Evolutionary conservation across 1,139 yeast species (phyloP).

Genomic region (Suhomyces atakaporum): DNA sequence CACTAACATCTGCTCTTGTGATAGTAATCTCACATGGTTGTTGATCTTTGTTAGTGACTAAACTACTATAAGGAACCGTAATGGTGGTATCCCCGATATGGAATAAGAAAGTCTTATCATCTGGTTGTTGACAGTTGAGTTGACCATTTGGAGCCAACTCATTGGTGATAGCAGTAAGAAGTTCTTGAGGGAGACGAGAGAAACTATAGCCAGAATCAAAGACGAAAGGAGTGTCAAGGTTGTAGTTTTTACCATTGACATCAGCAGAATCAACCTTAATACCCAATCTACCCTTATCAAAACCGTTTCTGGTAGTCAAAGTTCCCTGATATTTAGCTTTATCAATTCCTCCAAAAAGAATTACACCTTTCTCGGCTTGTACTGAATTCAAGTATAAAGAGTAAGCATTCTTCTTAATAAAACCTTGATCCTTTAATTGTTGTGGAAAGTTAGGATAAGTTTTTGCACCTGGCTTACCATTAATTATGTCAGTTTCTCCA

Average conservation of each 20-base stretch:
- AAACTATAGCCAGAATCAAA: slow-evolving; percentile 9
- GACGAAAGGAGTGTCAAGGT: not conserved
- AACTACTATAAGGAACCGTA: slow-evolving; percentile 5
- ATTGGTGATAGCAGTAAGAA: not conserved
- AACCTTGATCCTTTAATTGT: slow-evolving; percentile 24
- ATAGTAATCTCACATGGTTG: not conserved
- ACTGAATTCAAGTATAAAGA: slow-evolving; percentile 24
- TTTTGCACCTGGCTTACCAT: not conserved
- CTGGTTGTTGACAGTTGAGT: slow-evolving; percentile 4
- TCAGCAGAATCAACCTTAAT: slow-evolving; percentile 2
- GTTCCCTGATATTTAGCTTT: slow-evolving; percentile 21
- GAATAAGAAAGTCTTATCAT: slow-evolving; percentile 1
- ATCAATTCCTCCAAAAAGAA: slow-evolving; percentile 26
- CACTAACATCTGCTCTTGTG: not conserved
- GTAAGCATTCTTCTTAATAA: slow-evolving; percentile 22
- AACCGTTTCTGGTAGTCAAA: slow-evolving; percentile 13
- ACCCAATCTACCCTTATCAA: slow-evolving; percentile 1
- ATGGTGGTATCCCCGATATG: slow-evolving; percentile 5
- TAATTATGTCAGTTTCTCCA: not conserved
- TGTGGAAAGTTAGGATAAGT: slow-evolving; percentile 24
- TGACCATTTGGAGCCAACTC: not conserved
- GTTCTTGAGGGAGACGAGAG: slow-evolving; percentile 1
- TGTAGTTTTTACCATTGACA: not conserved
- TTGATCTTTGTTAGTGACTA: not conserved
- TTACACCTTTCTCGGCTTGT: slow-evolving; percentile 15